Evolutionary conservation across 805 yeast genomes (phyloP).

Genomic region (Cyberlindnera euphorbiae): DNA sequence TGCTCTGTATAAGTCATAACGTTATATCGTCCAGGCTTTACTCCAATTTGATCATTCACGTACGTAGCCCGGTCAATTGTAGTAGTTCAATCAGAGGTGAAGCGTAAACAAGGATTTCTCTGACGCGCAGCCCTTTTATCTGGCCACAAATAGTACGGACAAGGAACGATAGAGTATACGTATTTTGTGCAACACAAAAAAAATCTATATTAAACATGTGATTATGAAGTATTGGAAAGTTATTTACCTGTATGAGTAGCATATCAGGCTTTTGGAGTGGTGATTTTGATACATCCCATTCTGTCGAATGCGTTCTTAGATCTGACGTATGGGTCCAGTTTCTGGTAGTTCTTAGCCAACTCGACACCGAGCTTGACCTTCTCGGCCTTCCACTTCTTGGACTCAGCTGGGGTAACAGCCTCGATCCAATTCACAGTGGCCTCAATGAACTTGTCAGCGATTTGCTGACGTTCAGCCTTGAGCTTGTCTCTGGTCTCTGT

Average conservation of each 20-base stretch:
- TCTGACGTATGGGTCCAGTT: conserved; percentile 78
- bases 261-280: conserved; percentile 3
- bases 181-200: too few species aligned
- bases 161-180: too few species aligned
- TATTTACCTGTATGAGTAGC: neutral
- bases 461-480: conserved; percentile 46
- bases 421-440: conserved; percentile 80
- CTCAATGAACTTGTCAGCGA: conserved; percentile 51
- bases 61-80: too few species aligned
- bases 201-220: too few species aligned
- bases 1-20: too few species aligned
- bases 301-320: conserved; percentile 78
- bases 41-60: too few species aligned
- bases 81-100: too few species aligned
- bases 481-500: conserved; percentile 42
- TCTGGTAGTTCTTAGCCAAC: conserved; percentile 58
- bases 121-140: too few species aligned
- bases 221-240: too few species aligned
- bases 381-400: conserved; percentile 44
- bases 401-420: conserved; percentile 45
- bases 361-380: conserved; percentile 48
- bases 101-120: too few species aligned
- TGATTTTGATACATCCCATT: conserved; percentile 37
- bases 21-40: too few species aligned
- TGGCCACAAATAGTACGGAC: too few species aligned